Percentiles rank a stretch among this genome's conserved stretches.
These are phyloP conservation scores for Lunularia cruciata DNA, from an alignment of 225 moss, liverwort and hornwort species.

Conservation along the genomic window DNA sequence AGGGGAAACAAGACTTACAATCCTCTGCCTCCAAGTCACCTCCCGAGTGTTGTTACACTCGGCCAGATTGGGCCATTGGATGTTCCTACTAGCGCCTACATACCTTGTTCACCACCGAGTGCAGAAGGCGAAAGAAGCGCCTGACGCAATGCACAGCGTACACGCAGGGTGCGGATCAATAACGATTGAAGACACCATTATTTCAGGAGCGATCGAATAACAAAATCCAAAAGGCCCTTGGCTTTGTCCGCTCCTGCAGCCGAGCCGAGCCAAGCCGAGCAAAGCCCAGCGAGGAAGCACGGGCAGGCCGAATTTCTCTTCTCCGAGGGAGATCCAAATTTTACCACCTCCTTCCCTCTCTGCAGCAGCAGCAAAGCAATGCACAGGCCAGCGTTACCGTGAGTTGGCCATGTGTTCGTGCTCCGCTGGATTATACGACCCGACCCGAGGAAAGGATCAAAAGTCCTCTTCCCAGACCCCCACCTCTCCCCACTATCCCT, in stretches of 20 bases:
- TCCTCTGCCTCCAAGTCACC: background rate
- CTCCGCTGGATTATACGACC: slow-evolving; percentile 11
- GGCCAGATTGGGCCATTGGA: slow-evolving; percentile 1
- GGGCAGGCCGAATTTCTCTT: background rate
- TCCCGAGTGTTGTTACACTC: slow-evolving; percentile 20
- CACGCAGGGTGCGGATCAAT: slow-evolving; percentile 14
- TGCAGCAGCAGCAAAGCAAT: background rate
- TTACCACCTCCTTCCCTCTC: background rate
- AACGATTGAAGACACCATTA: slow-evolving; percentile 12
- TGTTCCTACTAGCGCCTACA: background rate
- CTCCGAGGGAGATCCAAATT: background rate
- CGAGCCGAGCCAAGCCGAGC: too few species aligned
- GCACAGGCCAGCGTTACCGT: slow-evolving; percentile 22
- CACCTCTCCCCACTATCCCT: background rate
- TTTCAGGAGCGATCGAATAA: slow-evolving; percentile 2
- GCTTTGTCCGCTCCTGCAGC: slow-evolving; percentile 1
- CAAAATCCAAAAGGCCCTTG: slow-evolving; percentile 5
- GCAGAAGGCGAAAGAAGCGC: slow-evolving; percentile 12
- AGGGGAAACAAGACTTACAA: background rate
- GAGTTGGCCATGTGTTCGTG: slow-evolving; percentile 35
- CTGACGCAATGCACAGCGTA: background rate
- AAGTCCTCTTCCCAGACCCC: background rate
- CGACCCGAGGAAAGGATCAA: background rate
- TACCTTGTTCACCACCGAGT: background rate
- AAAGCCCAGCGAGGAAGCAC: too few species aligned